Evolutionary conservation across 768 basidiomycete species (phyloP).

Genomic region (Chalciporus pseudorubinellus): DNA sequence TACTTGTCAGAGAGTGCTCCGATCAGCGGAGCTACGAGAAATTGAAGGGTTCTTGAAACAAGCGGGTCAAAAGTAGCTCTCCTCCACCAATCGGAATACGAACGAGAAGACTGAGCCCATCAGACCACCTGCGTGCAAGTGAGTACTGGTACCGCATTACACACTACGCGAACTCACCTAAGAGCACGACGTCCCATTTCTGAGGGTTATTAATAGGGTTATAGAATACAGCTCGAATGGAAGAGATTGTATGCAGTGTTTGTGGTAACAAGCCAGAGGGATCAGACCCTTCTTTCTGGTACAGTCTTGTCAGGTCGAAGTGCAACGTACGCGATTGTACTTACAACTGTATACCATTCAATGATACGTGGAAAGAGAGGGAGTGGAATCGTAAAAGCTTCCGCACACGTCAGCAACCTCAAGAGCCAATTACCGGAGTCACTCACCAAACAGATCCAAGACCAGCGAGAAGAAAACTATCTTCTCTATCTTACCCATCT

Average conservation of each 20-base stretch:
- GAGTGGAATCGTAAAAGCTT: slow-evolving; percentile 92
- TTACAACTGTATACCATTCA: slow-evolving; percentile 81
- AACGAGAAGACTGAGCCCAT: slow-evolving; percentile 95
- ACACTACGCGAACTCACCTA: slow-evolving; percentile 51
- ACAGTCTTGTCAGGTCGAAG: not conserved
- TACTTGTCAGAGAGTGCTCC: slow-evolving; percentile 85
- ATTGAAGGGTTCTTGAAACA: slow-evolving; percentile 70
- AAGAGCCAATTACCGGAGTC: too few relatives aligned
- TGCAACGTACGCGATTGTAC: slow-evolving; percentile 18
- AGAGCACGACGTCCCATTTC: slow-evolving; percentile 91
- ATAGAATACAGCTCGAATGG: slow-evolving; percentile 64
- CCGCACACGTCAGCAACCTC: slow-evolving; percentile 19
- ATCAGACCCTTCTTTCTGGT: slow-evolving; percentile 68
- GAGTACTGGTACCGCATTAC: not conserved
- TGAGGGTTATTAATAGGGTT: slow-evolving; percentile 57
- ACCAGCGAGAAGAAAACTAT: slow-evolving; percentile 90
- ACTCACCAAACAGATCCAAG: slow-evolving; percentile 77
- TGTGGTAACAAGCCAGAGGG: slow-evolving; percentile 68
- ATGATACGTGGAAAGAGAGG: slow-evolving; percentile 98
- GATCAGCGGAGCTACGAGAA: slow-evolving; percentile 77
- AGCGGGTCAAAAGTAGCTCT: slow-evolving; percentile 28
- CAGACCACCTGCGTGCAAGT: slow-evolving; percentile 59
- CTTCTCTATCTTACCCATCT: slow-evolving; percentile 68
- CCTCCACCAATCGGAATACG: slow-evolving; percentile 39
- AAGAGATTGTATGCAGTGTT: slow-evolving; percentile 66